Evolutionary conservation across 148 eudicot species (phyloP).

Genomic region (Fagopyrum homotropicum): DNA sequence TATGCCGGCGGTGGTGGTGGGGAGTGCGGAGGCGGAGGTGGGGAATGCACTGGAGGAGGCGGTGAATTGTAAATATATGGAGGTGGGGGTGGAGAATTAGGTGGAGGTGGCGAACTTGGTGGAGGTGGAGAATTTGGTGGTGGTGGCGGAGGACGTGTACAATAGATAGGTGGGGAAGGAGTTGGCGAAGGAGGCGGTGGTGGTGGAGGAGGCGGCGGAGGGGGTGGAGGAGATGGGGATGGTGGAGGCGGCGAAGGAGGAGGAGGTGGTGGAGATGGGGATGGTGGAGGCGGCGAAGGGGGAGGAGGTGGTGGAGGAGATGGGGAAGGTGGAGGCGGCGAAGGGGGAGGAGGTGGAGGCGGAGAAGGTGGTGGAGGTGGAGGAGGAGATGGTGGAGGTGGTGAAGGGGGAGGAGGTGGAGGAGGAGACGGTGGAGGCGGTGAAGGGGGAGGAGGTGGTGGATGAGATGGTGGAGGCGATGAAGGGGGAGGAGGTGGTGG

Average conservation of each 20-base stretch:
- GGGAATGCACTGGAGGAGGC: slow-evolving; percentile 6
- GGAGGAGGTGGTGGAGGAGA: slow-evolving; percentile 33
- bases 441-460: slow-evolving; percentile 5
- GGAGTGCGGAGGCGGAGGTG: slow-evolving; percentile 13
- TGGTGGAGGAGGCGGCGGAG: slow-evolving; percentile 26
- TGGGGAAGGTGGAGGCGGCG: slow-evolving; percentile 24
- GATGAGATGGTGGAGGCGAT: slow-evolving; percentile 7
- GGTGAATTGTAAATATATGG: slow-evolving; percentile 21
- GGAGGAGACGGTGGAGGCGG: slow-evolving; percentile 22
- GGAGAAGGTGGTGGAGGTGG: slow-evolving; percentile 20
- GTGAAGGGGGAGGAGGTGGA: slow-evolving; percentile 15
- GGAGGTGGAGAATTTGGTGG: slow-evolving; percentile 29
- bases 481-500: slow-evolving; percentile 28
- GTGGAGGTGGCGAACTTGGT: slow-evolving; percentile 20
- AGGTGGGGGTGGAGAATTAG: slow-evolving; percentile 27
- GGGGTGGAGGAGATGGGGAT: slow-evolving; percentile 17
- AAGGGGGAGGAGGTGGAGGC: slow-evolving; percentile 19
- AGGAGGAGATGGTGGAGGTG: background rate
- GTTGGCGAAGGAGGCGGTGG: slow-evolving; percentile 12
- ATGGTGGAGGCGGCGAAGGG: no score
- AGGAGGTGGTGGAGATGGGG: no score
- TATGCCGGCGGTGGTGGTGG: slow-evolving; percentile 15
- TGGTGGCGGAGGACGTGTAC: slow-evolving; percentile 16
- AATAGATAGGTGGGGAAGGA: slow-evolving; percentile 17
- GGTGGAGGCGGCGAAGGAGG: slow-evolving; percentile 25